Evolutionary conservation across 345 rosid species (phyloP), one percentile per base, ranked within the genome.

Genomic region (Firmiana major): DNA sequence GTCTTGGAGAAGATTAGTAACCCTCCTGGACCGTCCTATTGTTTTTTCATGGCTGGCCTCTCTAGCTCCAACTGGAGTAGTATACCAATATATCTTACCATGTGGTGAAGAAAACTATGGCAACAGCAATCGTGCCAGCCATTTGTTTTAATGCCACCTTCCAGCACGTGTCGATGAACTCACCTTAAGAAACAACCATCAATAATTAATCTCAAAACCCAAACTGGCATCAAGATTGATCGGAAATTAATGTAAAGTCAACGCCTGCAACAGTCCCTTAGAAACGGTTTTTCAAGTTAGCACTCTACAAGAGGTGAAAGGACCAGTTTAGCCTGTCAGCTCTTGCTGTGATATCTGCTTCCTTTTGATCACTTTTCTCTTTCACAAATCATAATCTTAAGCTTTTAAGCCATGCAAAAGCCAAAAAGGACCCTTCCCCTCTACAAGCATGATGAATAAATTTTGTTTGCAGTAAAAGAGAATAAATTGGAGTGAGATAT

Each of bases 251-350:
- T 71, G 9, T 38, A 34, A 78, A 71, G 71, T 71, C 76, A 71
- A 71, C 75, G 58, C 26, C 38, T 45, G 19, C 36, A 60, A 54
- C 75, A 71, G 62, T 26, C 60, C 9, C 17, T 70, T 48, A 24
- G 42, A 70, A 31, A 58, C 36, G 60, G 71, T 62, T 36, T 59
- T 62, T 63, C 71, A 71, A 38, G 16, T 63, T 71, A 21, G 63
- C 76, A 71, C 71, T 71, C 72, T 45, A 49, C 46, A 21, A n/a
- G n/a, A 9, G 0, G 51, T n/a, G n/a, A 57, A 68, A 67, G 24
- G 63, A 71, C 76, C 21, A 51, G 17, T 31, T 34, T 60, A 71
- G 63, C 80, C 80, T 51, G 12, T 11, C n/a, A 16, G 10, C 4
- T 15, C 57, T 19, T 19, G 24, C 15, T 42, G 65, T 22, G 36